phyloP scores from a whole-genome alignment of 1,284 basidiomycete species.

The Sanghuangporus baumii region DNA sequence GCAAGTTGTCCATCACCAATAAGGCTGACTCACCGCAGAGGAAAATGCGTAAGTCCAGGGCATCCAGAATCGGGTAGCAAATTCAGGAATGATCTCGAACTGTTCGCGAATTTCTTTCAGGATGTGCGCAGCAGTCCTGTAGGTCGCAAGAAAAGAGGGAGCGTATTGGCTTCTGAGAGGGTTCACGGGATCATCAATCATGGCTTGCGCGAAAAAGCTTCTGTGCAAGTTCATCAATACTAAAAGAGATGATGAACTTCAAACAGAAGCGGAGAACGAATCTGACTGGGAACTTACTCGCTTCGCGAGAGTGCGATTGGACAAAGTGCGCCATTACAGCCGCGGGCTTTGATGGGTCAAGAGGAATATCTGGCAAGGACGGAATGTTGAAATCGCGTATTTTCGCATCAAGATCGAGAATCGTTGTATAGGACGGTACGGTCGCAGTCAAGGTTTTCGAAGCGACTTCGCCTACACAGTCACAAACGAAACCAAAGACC shows the following conservation, averaged over 20 bases:
- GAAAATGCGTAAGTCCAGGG: conserved; percentile 66
- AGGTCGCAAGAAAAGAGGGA: conserved; percentile 60
- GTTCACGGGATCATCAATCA: conserved; percentile 54
- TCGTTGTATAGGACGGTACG: conserved; percentile 56
- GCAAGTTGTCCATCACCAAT: conserved; percentile 1
- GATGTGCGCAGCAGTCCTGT: conserved; percentile 50
- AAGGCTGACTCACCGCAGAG: conserved; percentile 40
- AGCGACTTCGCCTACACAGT: conserved; percentile 61
- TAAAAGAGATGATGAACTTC: conserved; percentile 24
- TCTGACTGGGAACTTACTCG: conserved; percentile 36
- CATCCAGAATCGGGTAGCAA: conserved; percentile 50
- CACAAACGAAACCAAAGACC: conserved; percentile 57
- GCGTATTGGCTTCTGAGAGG: conserved; percentile 55
- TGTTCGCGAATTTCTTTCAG: conserved; percentile 52
- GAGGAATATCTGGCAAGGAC: conserved; percentile 30
- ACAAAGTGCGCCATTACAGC: conserved; percentile 46
- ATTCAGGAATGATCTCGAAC: conserved; percentile 44
- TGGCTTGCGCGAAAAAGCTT: conserved; percentile 64
- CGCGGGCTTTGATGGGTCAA: conserved; percentile 25
- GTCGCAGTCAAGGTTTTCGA: conserved; percentile 58
- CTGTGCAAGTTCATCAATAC: conserved; percentile 66
- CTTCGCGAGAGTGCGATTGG: conserved; percentile 48
- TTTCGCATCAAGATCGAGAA: conserved; percentile 68
- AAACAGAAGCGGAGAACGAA: not conserved
- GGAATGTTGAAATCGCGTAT: conserved; percentile 61